Evolutionary conservation across 1,284 basidiomycete genomes (phyloP).

Genomic region (Tranzscheliella williamsii): DNA sequence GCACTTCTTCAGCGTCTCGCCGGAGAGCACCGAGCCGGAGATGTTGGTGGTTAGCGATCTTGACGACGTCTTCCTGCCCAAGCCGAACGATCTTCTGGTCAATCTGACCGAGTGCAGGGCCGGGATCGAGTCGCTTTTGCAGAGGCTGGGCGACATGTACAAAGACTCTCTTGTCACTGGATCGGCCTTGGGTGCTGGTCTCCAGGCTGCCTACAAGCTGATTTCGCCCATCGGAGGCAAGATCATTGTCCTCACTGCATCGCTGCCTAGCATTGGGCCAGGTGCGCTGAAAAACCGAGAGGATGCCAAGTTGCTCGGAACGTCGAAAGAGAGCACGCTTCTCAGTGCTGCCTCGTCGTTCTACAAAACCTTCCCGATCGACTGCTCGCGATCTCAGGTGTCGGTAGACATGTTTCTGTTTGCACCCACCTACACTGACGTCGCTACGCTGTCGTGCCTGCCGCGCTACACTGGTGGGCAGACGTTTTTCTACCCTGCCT

Average conservation of each 20-base stretch:
- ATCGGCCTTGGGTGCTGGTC: conserved; percentile 90
- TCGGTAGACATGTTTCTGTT: conserved; percentile 99
- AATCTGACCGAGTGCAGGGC: conserved; percentile 85
- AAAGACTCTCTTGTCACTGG: conserved; percentile 87
- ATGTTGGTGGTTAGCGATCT: conserved; percentile 98
- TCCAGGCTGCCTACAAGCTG: conserved; percentile 94
- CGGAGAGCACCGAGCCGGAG: conserved; percentile 79
- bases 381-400: conserved; percentile 94
- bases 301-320: conserved; percentile 93
- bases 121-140: conserved; percentile 80
- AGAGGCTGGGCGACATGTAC: conserved; percentile 91
- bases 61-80: conserved; percentile 95
- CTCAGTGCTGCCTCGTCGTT: conserved; percentile 73
- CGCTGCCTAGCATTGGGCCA: conserved; percentile 83
- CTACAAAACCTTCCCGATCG: conserved; percentile 99
- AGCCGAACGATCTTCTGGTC: conserved; percentile 91
- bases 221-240: conserved; percentile 94
- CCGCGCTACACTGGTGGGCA: conserved; percentile 98
- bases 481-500: conserved; percentile 97
- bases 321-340: conserved; percentile 72
- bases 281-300: conserved; percentile 94
- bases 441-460: conserved; percentile 85
- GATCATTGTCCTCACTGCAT: conserved; percentile 85
- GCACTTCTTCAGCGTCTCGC: conserved; percentile 90
- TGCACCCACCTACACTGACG: conserved; percentile 88